These are phyloP conservation scores for Polytrichum formosum DNA, from an alignment of 225 moss, liverwort and hornwort genomes.

Conservation along the genomic window DNA sequence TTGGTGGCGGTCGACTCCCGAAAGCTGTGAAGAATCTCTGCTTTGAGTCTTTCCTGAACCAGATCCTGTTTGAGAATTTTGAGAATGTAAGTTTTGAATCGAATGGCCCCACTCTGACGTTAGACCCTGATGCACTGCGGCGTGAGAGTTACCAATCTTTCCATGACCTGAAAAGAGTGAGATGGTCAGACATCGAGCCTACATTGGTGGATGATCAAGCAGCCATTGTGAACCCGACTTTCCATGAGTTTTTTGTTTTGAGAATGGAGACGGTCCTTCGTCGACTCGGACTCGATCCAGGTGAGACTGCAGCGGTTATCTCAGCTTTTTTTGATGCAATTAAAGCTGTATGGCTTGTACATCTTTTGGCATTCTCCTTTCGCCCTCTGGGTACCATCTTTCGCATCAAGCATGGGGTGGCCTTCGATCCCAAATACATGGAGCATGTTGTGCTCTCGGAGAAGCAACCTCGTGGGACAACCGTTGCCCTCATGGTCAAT, in stretches of 20 bases:
- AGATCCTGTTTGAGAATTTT: constrained; percentile 59
- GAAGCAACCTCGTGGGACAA: constrained; percentile 18
- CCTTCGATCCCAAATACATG: constrained; percentile 39
- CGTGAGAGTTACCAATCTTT: constrained; percentile 34
- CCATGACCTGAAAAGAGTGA: constrained; percentile 28
- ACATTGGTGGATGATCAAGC: constrained; percentile 36
- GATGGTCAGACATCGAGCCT: constrained; percentile 38
- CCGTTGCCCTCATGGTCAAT: constrained; percentile 46
- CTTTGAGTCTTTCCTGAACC: constrained; percentile 51
- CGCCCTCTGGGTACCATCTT: constrained; percentile 42
- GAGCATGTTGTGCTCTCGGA: constrained; percentile 37
- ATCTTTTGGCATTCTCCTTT: constrained; percentile 49
- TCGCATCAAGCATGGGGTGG: constrained; percentile 31
- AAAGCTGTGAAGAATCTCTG: constrained; percentile 43
- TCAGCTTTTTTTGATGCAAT: constrained; percentile 51
- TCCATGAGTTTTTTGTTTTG: constrained; percentile 44
- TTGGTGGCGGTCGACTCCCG: constrained; percentile 30
- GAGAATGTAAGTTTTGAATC: constrained; percentile 51
- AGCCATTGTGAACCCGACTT: constrained; percentile 38
- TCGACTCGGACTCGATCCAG: constrained; percentile 35
- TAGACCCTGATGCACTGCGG: constrained; percentile 35
- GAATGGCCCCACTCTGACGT: constrained; percentile 36
- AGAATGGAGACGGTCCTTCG: constrained; percentile 50
- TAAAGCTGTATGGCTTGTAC: constrained; percentile 52
- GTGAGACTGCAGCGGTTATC: constrained; percentile 22